Base-by-base conservation (phyloP, 2,329 filamentous ascomycete species). In the Emmonsiellopsis sp. region DNA sequence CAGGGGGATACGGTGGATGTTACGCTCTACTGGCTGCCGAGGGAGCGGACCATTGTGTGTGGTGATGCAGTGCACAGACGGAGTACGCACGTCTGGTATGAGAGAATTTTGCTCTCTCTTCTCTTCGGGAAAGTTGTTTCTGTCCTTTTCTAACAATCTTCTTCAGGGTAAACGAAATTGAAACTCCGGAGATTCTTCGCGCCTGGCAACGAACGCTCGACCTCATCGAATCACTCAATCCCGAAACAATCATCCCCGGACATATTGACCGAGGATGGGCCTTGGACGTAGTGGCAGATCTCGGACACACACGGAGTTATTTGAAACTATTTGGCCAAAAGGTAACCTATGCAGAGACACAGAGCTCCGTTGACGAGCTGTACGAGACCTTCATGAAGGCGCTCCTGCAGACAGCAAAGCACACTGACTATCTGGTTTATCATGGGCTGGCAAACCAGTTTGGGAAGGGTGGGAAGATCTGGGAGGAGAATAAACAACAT, bases 391-490 rank as follows among this genome's bases (percentile, higher is more conserved):
- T 68, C 56, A 59, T 62, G 42, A 50, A 56, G 11, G 61, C 63
- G 6, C 67, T 68, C 43, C 64, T 63, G 7, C 52, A 62, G 36
- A 61, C 59, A 5, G 55, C 61, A 3, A 62, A 63, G 55, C 68
- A 68, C 13, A 50, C 66, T n/a, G 63, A 67, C 14, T 68, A 68
- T 59, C 68, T 69, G 54, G 31, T 69, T 14, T 64, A 63, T 5
- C 63, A 68, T 55, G 37, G 37, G 3, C 43, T 68, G 49, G 58
- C 60, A 21, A 66, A 67, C 49, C 63, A 65, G 34, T 68, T 65
- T 46, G 66, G 65, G 0, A 61, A 66, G 49, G 65, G 65, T 0
- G 65, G 65, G 0, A 45, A 61, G 37, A 54, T 62, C 0, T 66
- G 65, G 63, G 65, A 66, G 55, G 67, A 66, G 53, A 69, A 67